Evolutionary conservation across 805 yeast genomes (phyloP).

Genomic region (Metschnikowia rubicola): DNA sequence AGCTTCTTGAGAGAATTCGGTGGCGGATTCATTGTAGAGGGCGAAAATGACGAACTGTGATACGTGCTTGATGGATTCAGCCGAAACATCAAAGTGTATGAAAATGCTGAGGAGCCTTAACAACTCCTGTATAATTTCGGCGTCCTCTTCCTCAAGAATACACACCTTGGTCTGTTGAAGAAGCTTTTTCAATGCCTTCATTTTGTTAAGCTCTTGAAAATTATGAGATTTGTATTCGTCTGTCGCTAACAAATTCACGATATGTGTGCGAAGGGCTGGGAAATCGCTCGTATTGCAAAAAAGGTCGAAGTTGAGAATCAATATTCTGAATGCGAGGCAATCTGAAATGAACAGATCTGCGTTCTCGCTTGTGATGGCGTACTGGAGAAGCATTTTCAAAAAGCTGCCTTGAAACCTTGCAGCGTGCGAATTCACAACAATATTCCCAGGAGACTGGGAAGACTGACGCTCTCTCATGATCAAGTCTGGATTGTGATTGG

Average conservation of each 20-base stretch:
- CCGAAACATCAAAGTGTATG: conserved; percentile 42
- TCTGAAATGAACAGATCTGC: conserved; percentile 41
- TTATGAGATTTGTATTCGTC: conserved; percentile 54
- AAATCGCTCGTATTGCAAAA: conserved; percentile 56
- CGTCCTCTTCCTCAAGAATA: conserved; percentile 12
- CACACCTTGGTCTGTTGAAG: conserved; percentile 47
- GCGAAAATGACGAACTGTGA: conserved; percentile 46
- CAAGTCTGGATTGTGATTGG: conserved; percentile 15
- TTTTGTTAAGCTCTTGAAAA: conserved; percentile 46
- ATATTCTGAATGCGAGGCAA: conserved; percentile 50
- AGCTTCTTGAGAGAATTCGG: conserved; percentile 34
- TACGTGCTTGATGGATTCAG: conserved; percentile 52
- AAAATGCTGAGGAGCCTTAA: conserved; percentile 22
- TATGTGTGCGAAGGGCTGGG: conserved; percentile 53
- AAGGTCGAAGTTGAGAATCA: conserved; percentile 55
- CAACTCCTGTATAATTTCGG: conserved; percentile 14
- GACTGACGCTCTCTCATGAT: background rate
- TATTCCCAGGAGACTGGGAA: background rate
- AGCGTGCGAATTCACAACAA: background rate
- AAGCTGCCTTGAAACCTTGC: background rate
- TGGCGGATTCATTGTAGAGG: conserved; percentile 37
- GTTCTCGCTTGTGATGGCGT: background rate
- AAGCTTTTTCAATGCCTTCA: conserved; percentile 47
- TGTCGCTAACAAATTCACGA: conserved; percentile 50
- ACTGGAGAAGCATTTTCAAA: conserved; percentile 1